Percentiles rank a stretch among this genome's conserved stretches.
phyloP scores from a whole-genome alignment of 176 grass and related monocot genomes.

The Musa troglodytarum region DNA sequence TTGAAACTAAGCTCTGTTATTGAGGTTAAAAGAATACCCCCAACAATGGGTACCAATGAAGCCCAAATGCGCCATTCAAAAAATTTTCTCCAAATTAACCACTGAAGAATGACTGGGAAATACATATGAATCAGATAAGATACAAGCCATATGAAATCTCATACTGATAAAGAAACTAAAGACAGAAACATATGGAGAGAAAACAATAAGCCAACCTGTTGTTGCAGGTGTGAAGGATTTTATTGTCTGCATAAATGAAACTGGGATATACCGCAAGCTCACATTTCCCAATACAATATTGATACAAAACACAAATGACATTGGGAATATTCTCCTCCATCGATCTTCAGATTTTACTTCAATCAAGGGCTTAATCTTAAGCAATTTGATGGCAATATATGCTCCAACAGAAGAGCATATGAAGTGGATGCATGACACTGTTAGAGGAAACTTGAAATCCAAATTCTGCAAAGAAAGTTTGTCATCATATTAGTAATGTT shows the following conservation, averaged over 20 bases:
- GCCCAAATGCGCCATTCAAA: slow-evolving; percentile 95
- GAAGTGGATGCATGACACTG: slow-evolving; percentile 92
- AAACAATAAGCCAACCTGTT: slow-evolving; percentile 37
- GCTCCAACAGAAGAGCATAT: slow-evolving; percentile 88
- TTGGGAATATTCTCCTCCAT: slow-evolving; percentile 97
- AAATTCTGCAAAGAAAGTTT: not conserved
- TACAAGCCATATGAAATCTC: not conserved
- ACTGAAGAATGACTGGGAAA: slow-evolving; percentile 81
- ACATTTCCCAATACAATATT: slow-evolving; percentile 95
- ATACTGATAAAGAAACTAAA: not conserved
- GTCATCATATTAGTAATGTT: not conserved
- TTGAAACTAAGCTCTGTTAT: slow-evolving; percentile 98
- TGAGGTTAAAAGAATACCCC: slow-evolving; percentile 85
- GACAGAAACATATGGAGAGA: not conserved
- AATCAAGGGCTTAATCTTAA: slow-evolving; percentile 79
- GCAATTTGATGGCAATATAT: slow-evolving; percentile 61
- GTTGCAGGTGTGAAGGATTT: slow-evolving; percentile 99
- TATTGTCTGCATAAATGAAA: slow-evolving; percentile 97
- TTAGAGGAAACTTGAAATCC: slow-evolving; percentile 86
- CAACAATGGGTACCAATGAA: slow-evolving; percentile 83
- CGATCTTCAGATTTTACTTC: slow-evolving; percentile 64
- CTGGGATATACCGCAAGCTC: slow-evolving; percentile 90
- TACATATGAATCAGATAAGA: slow-evolving; percentile 18
- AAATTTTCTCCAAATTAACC: slow-evolving; percentile 83
- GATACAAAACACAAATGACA: slow-evolving; percentile 97